Base-by-base conservation (phyloP, 2,329 filamentous ascomycete species). In the Coniochaeta prunicola region DNA sequence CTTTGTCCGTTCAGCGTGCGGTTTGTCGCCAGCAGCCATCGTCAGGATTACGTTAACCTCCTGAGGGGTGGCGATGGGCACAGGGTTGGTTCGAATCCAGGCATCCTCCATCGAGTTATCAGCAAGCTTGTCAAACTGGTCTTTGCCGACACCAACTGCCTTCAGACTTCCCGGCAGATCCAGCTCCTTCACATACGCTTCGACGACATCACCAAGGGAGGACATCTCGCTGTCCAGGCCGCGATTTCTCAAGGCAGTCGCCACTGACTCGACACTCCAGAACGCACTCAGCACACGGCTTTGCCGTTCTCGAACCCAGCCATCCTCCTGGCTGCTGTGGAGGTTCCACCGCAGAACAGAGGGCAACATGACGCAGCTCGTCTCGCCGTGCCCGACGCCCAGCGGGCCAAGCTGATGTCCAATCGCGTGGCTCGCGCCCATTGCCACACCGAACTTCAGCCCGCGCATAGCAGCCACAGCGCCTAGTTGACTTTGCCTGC, bases 381-480 rank as follows among this genome's bases (percentile, higher is more conserved):
- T 86, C 67, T 84, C 82, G 12, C 83, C 83, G 64, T 87, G 83
- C 0, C 80, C 78, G 2, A 86, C 82, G 0, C 82, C 82, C 3
- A 82, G 66, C 0, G 82, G 81, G 0, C 80, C 79, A 0, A 82
- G 72, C 65, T 80, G 78, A 64, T 82, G 79, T 4, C 78, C 78
- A 59, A 82, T 81, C 0, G 77, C 79, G 63, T 82, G 78, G 62
- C 77, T 78, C 4, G 75, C 77, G 1, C 77, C 79, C 34, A 81
- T 61, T n/a, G 76, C 69, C 58, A 77, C 59, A 75, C 75, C 62
- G 15, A 63, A 65, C 15, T 74, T 73, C 38, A 68, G 68, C 8
- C 79, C 76, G 2, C 69, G 70, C 78, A 85, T 84, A 1, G 81
- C 79, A 59, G 80, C 74, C 3, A 79, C 72, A 2, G 80, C 79